phyloP scores from a whole-genome alignment of 805 yeast genomes.

The Spathaspora hagerdaliae region DNA sequence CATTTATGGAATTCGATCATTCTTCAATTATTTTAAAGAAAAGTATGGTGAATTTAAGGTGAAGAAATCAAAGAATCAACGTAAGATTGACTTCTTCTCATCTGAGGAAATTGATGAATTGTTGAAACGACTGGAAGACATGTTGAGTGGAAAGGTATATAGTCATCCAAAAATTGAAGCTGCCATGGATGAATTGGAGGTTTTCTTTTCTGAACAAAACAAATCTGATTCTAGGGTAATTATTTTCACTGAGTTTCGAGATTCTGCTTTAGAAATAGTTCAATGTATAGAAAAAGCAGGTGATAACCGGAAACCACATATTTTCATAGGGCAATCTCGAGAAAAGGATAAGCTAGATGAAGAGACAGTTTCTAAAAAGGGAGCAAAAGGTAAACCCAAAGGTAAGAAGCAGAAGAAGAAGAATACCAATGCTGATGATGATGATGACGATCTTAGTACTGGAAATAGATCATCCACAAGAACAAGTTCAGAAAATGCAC shows the following conservation, averaged over 20 bases:
- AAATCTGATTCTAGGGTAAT: constrained; percentile 67
- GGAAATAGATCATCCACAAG: constrained; percentile 28
- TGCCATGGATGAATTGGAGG: constrained; percentile 44
- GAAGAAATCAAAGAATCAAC: constrained; percentile 59
- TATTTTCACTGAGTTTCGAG: constrained; percentile 83
- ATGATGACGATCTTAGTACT: constrained; percentile 12
- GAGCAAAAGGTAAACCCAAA: constrained; percentile 14
- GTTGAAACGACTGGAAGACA: constrained; percentile 14
- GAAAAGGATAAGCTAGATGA: constrained; percentile 70
- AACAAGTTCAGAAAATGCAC: constrained; percentile 72
- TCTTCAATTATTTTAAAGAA: constrained; percentile 61
- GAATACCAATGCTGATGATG: constrained; percentile 7
- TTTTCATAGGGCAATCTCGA: constrained; percentile 89
- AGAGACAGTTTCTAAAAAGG: constrained; percentile 30
- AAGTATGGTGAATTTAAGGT: constrained; percentile 52
- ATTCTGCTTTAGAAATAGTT: constrained; percentile 85
- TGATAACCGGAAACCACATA: constrained; percentile 55
- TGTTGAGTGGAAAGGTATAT: constrained; percentile 2
- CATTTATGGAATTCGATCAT: constrained; percentile 79
- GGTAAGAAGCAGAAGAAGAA: constrained; percentile 22
- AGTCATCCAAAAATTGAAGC: constrained; percentile 69
- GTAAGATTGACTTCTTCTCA: constrained; percentile 58
- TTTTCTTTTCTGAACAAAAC: constrained; percentile 46
- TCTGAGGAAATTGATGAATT: constrained; percentile 45
- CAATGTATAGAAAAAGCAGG: constrained; percentile 47